Base-by-base conservation (phyloP, 108 stramenopile species). In the Skeletonema menzelii region DNA sequence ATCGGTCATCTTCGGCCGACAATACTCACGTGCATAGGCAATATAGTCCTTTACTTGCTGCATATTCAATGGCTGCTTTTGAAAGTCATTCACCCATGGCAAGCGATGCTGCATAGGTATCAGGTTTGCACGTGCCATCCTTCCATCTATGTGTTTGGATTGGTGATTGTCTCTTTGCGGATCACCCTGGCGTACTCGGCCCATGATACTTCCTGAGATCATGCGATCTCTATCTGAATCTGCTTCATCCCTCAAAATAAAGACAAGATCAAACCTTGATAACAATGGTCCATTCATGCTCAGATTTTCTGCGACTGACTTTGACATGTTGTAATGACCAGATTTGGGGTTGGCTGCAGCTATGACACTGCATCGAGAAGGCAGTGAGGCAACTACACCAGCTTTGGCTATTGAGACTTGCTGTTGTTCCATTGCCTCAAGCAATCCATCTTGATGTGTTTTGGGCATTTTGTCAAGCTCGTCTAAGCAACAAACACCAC, bases 341-440 rank as follows among this genome's bases (percentile, higher is more conserved):
- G 93, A 93, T 63, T 92, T 92, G 15, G 99, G 99, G 81, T 99
- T 99, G 11, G 99, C 99, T 1, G 99, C 99, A 15, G 97, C 99
- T 63, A 99, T 84, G 38, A 99, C 87, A 63, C 95, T 92, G 73
- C 97, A 97, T 22, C 98, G 75, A 5, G 94, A 92, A 44, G 91
- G 91, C 30, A 99, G 82, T 1, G 93, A 86, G 26, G 95, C 93
- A 1, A 96, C 94, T 1, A 97, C 93, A 17, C 99, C 99, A 20
- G 96, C 94, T 69, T 99, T 99, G 42, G 99, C 98, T 37, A 99
- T 95, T 24, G 96, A 97, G 12, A 99, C 93, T 64, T 89, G 89
- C 75, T 99, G 98, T 70, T 99, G 99, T 80, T 99, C 99, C 99
- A 99, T 99, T 13, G 98, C 97, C 83, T 99, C 99, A 59, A 98